Evolutionary conservation across 139 green algal genomes (phyloP), one percentile per base, ranked within the genome.

Genomic region (Asterochloris erici): DNA sequence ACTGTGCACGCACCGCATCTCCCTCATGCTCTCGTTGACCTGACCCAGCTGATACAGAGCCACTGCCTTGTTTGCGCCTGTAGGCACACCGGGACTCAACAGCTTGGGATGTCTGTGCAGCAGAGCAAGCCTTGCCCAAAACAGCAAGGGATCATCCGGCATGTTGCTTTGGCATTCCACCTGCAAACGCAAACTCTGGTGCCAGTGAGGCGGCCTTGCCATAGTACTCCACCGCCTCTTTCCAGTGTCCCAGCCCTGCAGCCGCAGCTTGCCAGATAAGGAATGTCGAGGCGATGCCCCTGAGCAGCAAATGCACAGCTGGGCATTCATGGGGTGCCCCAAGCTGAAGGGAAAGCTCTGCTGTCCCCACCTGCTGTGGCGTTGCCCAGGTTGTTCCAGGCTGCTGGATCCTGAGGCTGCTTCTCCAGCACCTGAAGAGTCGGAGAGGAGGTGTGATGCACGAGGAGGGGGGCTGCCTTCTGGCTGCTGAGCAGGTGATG

Each of bases 351-450:
- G 38, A 54, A 2, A 54, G 38, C 38, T 54, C 38, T 54, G 38
- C 38, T 54, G 38, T 2, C 38, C 38, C 38, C 38, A 54, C 68
- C 89, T 68, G 83, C 83, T 76, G 84, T 89, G 26, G 91, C 87
- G 73, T 97, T 98, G 23, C 94, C 94, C 17, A 97, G 85, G 88
- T 97, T 98, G 89, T 98, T 98, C 94, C 93, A 97, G 0, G 86
- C 93, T 23, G 88, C 85, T 4, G 95, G 92, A 80, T 97, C 94
- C 6, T 90, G 68, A 0, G 93, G 93, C 27, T 81, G 77, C 19
- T 26, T 23, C 17, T 91, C 2, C 38, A 54, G 38, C 38, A 54
- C 38, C 38, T 54, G 38, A 54, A 54, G 2, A 54, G 38, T 6
- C 38, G 6, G 38, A 54, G 38, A 54, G 38, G 38, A 54, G 38